These are phyloP conservation scores for Chlamydomonas sp. DNA, from an alignment of 139 green algal species.

Conservation along the genomic window DNA sequence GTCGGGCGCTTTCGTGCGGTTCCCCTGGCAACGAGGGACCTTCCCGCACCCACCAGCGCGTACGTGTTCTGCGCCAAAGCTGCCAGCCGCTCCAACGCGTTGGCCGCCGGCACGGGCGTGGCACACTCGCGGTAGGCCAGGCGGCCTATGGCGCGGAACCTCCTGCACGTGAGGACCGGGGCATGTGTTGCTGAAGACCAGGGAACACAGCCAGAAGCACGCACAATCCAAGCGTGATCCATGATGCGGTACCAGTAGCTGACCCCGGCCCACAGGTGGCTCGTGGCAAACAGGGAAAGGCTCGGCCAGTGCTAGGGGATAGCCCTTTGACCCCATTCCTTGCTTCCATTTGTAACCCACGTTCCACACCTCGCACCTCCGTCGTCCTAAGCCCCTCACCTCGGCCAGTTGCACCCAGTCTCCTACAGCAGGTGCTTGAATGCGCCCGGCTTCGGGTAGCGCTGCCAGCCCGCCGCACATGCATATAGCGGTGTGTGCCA, in stretches of 20 bases:
- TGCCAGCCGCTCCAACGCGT: conserved; percentile 23
- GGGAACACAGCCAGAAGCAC: neutral
- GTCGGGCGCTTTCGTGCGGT: too few species aligned
- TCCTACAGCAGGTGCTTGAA: too few species aligned
- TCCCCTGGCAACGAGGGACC: neutral
- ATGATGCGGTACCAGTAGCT: too few species aligned
- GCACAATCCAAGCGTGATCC: too few species aligned
- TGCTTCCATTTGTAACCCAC: too few species aligned
- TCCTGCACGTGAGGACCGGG: conserved; percentile 20
- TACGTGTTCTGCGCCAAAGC: conserved; percentile 29
- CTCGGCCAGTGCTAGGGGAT: too few species aligned
- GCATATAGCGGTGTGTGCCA: too few species aligned
- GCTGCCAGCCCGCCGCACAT: conserved; percentile 48
- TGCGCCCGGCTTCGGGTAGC: conserved; percentile 50
- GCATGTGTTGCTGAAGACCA: too few species aligned
- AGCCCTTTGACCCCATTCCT: too few species aligned
- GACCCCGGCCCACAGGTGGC: too few species aligned
- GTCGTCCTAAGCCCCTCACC: neutral
- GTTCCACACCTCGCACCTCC: too few species aligned
- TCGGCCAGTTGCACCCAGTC: conserved; percentile 30
- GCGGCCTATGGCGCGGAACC: conserved; percentile 51
- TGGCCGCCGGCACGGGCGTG: conserved; percentile 45
- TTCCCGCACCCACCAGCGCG: neutral
- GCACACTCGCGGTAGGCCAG: conserved; percentile 74
- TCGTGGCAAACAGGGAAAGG: too few species aligned